Conservation (phyloP, 208 protist species). For the Crithidia brevicula region DNA sequence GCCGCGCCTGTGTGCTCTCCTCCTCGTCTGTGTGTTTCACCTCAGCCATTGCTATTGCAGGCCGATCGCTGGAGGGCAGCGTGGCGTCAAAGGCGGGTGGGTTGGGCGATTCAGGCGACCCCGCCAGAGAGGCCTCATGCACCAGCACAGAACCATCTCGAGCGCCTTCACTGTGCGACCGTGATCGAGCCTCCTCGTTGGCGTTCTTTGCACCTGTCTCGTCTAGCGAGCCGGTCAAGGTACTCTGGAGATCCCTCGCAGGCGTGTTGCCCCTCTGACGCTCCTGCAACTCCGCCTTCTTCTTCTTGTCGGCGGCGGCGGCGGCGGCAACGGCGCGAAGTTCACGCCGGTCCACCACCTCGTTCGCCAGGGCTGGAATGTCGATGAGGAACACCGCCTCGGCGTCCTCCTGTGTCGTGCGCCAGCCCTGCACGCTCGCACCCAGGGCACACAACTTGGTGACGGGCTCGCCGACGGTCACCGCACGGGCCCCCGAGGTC, state of each 20-base stretch:
- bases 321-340: constrained; percentile 10
- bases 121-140: no score
- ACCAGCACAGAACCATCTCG: no score
- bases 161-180: no score
- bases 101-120: no score
- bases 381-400: constrained; percentile 68
- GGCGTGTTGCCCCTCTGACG: constrained; percentile 4
- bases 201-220: background rate
- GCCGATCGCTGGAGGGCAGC: no score
- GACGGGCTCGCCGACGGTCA: constrained; percentile 56
- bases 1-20: background rate
- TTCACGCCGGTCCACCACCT: constrained; percentile 21
- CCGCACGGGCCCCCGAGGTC: constrained; percentile 12
- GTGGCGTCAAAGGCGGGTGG: no score
- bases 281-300: background rate
- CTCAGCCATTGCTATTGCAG: no score
- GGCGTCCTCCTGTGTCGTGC: constrained; percentile 80
- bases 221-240: no score
- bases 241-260: no score
- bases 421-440: constrained; percentile 81
- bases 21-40: background rate
- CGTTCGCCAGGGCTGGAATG: constrained; percentile 48
- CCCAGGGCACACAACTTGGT: constrained; percentile 50
- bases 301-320: background rate
- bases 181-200: no score